Conservation (phyloP, 2,329 filamentous ascomycete species). For the Nigrospora sphaerica region DNA sequence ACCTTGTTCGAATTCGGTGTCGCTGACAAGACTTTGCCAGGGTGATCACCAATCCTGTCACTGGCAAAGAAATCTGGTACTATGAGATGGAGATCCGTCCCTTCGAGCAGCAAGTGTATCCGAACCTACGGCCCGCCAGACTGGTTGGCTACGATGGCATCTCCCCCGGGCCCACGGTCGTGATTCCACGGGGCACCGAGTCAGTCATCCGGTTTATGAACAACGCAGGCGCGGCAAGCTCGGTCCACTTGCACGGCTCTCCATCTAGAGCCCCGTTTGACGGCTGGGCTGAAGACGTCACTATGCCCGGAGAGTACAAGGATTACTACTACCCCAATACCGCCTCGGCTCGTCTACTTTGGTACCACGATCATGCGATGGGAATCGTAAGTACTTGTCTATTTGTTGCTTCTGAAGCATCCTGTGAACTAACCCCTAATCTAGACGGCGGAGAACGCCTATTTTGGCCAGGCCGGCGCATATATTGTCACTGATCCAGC, state of each 20-base stretch:
- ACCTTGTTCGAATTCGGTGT: neutral
- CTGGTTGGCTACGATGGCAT: constrained; percentile 46
- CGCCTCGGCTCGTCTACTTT: constrained; percentile 44
- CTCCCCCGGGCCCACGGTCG: constrained; percentile 45
- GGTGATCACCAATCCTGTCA: constrained; percentile 26
- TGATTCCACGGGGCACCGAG: constrained; percentile 40
- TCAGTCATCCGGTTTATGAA: constrained; percentile 48
- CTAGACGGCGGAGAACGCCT: constrained; percentile 45
- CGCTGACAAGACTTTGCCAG: constrained; percentile 6
- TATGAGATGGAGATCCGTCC: constrained; percentile 25
- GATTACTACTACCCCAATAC: constrained; percentile 52
- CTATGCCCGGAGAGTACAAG: constrained; percentile 44
- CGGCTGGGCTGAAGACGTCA: constrained; percentile 48
- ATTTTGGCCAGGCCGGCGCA: constrained; percentile 48
- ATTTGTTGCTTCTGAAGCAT: neutral
- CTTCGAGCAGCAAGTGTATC: constrained; percentile 28
- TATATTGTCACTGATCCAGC: constrained; percentile 45
- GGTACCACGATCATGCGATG: constrained; percentile 47
- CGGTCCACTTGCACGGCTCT: constrained; percentile 49
- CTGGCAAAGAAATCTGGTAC: constrained; percentile 26
- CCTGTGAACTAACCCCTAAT: constrained; percentile 12
- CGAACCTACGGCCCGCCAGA: constrained; percentile 20
- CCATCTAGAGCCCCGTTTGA: constrained; percentile 40
- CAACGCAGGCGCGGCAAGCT: constrained; percentile 32
- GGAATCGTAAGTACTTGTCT: constrained; percentile 15